These are phyloP conservation scores for Phytophthora brassicae DNA, from an alignment of 352 stramenopile species.

Conservation along the genomic window DNA sequence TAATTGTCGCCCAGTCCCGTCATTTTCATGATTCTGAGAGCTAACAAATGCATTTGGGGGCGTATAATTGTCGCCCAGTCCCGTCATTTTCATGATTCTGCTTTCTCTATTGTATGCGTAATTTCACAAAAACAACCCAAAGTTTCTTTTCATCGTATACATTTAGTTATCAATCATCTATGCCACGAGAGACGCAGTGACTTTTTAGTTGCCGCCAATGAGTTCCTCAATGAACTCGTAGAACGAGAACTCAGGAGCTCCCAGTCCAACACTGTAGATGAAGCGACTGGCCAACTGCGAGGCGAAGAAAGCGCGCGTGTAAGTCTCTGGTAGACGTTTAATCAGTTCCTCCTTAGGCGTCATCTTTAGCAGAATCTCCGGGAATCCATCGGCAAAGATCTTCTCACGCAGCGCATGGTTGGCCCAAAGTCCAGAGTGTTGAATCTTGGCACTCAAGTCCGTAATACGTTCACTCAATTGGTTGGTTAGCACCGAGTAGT, in stretches of 20 bases:
- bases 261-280: conserved; percentile 75
- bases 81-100: no score
- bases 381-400: conserved; percentile 80
- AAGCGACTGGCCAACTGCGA: conserved; percentile 83
- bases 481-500: conserved; percentile 78
- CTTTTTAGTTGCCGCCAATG: conserved; percentile 38
- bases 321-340: conserved; percentile 70
- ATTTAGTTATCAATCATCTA: conserved; percentile 30
- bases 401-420: conserved; percentile 67
- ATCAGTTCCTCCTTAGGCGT: conserved; percentile 66
- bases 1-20: no score
- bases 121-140: no score
- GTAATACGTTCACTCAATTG: conserved; percentile 81
- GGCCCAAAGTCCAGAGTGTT: conserved; percentile 72
- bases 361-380: conserved; percentile 58
- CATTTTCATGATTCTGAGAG: no score
- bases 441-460: conserved; percentile 80
- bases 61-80: no score
- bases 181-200: no score
- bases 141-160: conserved; percentile 19
- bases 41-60: no score
- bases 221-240: conserved; percentile 85
- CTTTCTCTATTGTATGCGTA: no score
- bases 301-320: conserved; percentile 79
- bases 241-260: conserved; percentile 80